Evolutionary conservation across 208 protist genomes (phyloP).

Genomic region (Acanthamoeba healyi): DNA sequence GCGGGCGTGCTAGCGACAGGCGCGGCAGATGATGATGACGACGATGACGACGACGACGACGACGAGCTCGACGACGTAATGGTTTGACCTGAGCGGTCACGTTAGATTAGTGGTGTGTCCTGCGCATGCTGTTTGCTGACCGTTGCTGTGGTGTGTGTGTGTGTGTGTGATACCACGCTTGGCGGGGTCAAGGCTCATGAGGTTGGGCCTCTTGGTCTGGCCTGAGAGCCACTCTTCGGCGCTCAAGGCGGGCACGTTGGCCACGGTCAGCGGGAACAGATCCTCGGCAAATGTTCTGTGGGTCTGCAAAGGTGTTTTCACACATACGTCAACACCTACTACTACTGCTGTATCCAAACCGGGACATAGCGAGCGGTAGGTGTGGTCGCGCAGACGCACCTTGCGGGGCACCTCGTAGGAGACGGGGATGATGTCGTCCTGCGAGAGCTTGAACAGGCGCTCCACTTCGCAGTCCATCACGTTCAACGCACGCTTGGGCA

Average conservation of each 20-base stretch:
- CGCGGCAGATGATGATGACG: not conserved
- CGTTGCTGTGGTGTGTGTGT: too few species aligned
- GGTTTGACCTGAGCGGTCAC: not conserved
- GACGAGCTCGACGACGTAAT: conserved; percentile 3
- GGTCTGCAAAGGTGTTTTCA: too few species aligned
- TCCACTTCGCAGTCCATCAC: conserved; percentile 85
- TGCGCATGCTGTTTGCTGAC: too few species aligned
- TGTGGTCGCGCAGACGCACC: too few species aligned
- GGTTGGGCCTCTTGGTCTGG: conserved; percentile 32
- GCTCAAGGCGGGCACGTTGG: conserved; percentile 13
- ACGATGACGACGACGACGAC: not conserved
- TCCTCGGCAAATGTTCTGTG: conserved; percentile 44
- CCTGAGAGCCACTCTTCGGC: conserved; percentile 52
- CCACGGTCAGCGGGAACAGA: conserved; percentile 37
- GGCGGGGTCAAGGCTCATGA: conserved; percentile 62
- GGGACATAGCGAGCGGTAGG: too few species aligned
- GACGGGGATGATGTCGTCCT: conserved; percentile 28
- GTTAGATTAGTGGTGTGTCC: not conserved
- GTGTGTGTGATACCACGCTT: not conserved
- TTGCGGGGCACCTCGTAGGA: conserved; percentile 53
- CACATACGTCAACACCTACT: too few species aligned
- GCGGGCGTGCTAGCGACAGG: not conserved
- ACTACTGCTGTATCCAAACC: too few species aligned
- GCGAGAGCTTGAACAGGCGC: conserved; percentile 76
- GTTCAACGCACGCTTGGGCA: conserved; percentile 78